Percentiles rank a stretch among this genome's conserved stretches.
Evolutionary conservation across 345 rosid genomes (phyloP).

Genomic region (Camelina sativa): DNA sequence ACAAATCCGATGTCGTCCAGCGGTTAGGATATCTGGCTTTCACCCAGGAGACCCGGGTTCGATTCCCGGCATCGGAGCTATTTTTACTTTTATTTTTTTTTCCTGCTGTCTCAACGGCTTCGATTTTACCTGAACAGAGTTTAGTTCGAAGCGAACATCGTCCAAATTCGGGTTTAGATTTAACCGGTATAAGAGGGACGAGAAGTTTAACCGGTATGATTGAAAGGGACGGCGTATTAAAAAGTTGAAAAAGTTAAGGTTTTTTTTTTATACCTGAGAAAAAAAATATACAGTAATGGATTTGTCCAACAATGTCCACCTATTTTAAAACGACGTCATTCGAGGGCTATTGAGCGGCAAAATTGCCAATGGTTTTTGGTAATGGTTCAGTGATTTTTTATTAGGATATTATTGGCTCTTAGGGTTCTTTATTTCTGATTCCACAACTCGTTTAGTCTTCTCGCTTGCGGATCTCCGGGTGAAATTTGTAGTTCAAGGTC

Average conservation of each 20-base stretch:
- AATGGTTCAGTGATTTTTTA: not conserved
- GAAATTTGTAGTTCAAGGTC: not conserved
- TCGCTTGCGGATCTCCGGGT: not conserved
- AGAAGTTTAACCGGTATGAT: no score
- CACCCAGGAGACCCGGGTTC: constrained; percentile 99
- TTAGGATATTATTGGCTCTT: constrained; percentile 34
- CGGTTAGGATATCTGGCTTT: constrained; percentile 98
- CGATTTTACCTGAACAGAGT: no score
- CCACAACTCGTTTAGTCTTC: constrained; percentile 8
- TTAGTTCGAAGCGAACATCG: no score
- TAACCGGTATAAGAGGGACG: no score
- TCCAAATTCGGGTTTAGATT: no score
- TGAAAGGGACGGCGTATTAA: no score
- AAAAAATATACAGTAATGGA: no score
- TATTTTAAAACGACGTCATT: constrained; percentile 3
- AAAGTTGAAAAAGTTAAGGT: no score
- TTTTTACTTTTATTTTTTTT: not conserved
- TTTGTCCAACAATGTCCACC: no score
- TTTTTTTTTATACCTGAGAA: no score
- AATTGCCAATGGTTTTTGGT: constrained; percentile 2
- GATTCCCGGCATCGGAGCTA: constrained; percentile 91
- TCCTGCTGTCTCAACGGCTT: no score
- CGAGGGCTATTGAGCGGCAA: constrained; percentile 3
- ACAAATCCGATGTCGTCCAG: constrained; percentile 80
- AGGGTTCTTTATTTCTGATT: constrained; percentile 22